Conservation (phyloP, 164 flowering plant species). For the Kalanchoe fedtschenkoi region DNA sequence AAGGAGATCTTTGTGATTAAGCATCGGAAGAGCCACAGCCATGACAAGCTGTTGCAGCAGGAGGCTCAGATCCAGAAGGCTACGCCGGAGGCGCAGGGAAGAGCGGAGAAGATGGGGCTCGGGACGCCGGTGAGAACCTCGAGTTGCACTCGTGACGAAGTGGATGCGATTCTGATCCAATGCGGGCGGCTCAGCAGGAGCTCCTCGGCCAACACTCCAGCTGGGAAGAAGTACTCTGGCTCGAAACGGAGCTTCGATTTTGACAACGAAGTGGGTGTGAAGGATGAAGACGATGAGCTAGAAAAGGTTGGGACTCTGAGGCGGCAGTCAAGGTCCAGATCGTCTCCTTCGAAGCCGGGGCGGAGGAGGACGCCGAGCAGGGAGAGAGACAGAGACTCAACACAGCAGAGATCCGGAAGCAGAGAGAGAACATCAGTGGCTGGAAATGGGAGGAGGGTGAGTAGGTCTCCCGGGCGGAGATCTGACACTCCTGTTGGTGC, state of each 20-base stretch:
- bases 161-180: slow-evolving; percentile 85
- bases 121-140: slow-evolving; percentile 48
- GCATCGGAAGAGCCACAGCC: slow-evolving; percentile 50
- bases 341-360: slow-evolving; percentile 13
- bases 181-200: slow-evolving; percentile 89
- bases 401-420: slow-evolving; percentile 49
- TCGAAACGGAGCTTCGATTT: slow-evolving; percentile 82
- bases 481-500: slow-evolving; percentile 25
- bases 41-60: slow-evolving; percentile 16
- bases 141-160: slow-evolving; percentile 85
- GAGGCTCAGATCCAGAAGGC: slow-evolving; percentile 1
- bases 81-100: not conserved
- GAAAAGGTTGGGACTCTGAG: slow-evolving; percentile 22
- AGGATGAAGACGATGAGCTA: slow-evolving; percentile 14
- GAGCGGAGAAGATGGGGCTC: not conserved
- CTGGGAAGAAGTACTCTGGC: slow-evolving; percentile 49
- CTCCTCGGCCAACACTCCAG: slow-evolving; percentile 30
- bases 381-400: slow-evolving; percentile 47
- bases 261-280: slow-evolving; percentile 21
- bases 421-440: slow-evolving; percentile 37
- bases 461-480: slow-evolving; percentile 77
- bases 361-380: slow-evolving; percentile 76
- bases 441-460: slow-evolving; percentile 48
- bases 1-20: slow-evolving; percentile 53
- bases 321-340: slow-evolving; percentile 25